Evolutionary conservation across 1,139 yeast species (phyloP), one percentile per base, ranked within the genome.

Genomic region (Suhomyces anneliseae): DNA sequence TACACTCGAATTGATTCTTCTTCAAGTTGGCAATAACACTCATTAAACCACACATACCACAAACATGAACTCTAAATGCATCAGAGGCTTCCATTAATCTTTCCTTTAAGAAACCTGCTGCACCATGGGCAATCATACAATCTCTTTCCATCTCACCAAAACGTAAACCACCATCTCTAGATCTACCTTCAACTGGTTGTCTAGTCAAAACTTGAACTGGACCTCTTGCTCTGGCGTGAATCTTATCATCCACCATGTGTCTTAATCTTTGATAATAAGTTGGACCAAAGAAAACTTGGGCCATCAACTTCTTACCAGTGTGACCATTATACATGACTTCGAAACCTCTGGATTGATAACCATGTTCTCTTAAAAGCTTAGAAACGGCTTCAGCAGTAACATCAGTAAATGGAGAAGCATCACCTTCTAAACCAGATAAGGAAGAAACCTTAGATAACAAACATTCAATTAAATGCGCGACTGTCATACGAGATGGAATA

Each of bases 401-500:
- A 68, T 90, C 97, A 0, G 99, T 93, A 64, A 93, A 93, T 42
- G 99, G 99, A 7, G 98, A 90, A 4, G 99, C 99, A 70, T 93
- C 99, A 78, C 99, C 99, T 71, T 93, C 99, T 61, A 88, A 81
- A 60, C 99, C 99, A 40, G 96, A 85, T 59, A 93, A 78, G 1
- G 98, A 85, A 7, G 98, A 93, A 40, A 95, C 98, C 72, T 95
- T 93, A 45, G 96, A 87, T 60, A 95, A 78, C 65, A 93, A 77
- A 85, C 99, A 95, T 74, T 93, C 99, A 70, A 93, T 93, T 76
- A 93, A 87, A 79, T 95, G 99, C 48, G 99, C 99, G 52, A 93
- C 99, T 42, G 99, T 93, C 99, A 93, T 93, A 81, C 99, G 97
- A 49, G 99, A 93, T 58, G 99, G 99, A 81, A 93, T 93, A 64